Conservation (phyloP, 2,329 filamentous ascomycete genomes). For the Clonostachys chloroleuca region DNA sequence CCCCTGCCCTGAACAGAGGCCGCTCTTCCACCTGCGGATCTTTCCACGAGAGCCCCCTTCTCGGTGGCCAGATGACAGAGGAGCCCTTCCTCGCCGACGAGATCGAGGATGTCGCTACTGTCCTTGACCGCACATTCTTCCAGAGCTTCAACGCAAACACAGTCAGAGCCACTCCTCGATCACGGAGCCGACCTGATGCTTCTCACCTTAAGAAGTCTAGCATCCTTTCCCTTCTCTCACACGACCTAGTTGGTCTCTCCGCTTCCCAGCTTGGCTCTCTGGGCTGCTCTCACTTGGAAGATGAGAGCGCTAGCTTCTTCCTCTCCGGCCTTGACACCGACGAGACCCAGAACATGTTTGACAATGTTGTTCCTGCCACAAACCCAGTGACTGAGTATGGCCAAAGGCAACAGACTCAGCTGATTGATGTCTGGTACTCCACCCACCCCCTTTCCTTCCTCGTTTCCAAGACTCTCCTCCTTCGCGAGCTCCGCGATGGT, state of each 20-base stretch:
- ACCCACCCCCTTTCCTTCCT: constrained; percentile 30
- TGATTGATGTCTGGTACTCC: constrained; percentile 35
- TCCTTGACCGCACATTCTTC: constrained; percentile 19
- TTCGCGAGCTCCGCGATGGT: constrained; percentile 27
- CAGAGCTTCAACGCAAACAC: constrained; percentile 13
- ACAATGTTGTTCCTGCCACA: constrained; percentile 8
- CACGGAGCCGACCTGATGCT: neutral
- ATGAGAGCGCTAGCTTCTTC: constrained; percentile 16
- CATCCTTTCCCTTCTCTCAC: constrained; percentile 18
- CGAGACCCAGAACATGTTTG: constrained; percentile 21
- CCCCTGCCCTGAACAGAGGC: constrained; percentile 9
- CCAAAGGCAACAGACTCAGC: constrained; percentile 21
- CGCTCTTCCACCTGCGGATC: constrained; percentile 16
- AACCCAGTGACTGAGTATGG: constrained; percentile 21
- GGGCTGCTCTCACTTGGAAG: constrained; percentile 17
- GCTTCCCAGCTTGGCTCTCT: constrained; percentile 20
- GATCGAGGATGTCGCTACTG: constrained; percentile 16
- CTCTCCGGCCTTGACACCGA: constrained; percentile 17
- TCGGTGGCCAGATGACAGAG: constrained; percentile 8
- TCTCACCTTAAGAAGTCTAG: constrained; percentile 11
- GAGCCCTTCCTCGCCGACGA: constrained; percentile 9
- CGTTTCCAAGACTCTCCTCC: constrained; percentile 32
- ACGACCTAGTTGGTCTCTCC: constrained; percentile 21
- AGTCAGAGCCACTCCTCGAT: no score
- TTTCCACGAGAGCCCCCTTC: constrained; percentile 12